Evolutionary conservation across 225 moss, liverwort and hornwort genomes (phyloP).

Genomic region (Marchantia polymorpha): DNA sequence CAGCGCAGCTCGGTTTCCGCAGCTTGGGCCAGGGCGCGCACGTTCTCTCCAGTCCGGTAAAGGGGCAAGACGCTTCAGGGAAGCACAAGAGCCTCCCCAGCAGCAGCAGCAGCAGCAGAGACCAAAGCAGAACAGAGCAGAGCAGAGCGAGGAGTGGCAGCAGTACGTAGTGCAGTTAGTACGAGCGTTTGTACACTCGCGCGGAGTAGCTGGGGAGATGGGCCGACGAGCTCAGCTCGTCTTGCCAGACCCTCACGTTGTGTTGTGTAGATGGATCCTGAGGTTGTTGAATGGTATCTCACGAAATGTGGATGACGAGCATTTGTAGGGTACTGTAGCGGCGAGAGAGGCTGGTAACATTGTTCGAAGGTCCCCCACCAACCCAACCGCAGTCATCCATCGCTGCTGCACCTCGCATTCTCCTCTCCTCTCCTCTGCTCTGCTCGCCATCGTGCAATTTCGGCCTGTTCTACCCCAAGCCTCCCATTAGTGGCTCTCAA

Average conservation of each 20-base stretch:
- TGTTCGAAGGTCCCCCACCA: too few species aligned
- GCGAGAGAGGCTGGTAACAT: too few species aligned
- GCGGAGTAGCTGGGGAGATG: background rate
- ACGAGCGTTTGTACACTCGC: background rate
- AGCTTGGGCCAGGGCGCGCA: background rate
- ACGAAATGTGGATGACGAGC: constrained; percentile 4
- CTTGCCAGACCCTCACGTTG: background rate
- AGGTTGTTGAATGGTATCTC: background rate
- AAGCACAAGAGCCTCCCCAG: too few species aligned
- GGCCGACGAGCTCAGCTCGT: too few species aligned
- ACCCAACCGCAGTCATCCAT: too few species aligned
- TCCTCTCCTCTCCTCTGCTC: too few species aligned
- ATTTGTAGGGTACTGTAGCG: constrained; percentile 1
- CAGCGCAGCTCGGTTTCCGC: too few species aligned
- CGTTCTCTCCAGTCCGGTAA: background rate
- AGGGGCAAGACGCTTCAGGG: background rate
- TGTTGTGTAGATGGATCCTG: background rate
- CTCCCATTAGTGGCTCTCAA: too few species aligned
- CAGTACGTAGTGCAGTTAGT: background rate
- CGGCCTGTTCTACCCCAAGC: too few species aligned
- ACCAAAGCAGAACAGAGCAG: background rate
- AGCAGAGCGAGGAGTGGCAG: background rate
- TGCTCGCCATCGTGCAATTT: too few species aligned
- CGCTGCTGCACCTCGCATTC: too few species aligned
- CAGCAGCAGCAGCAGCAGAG: background rate